Evolutionary conservation across 805 yeast genomes (phyloP), one percentile per base, ranked within the genome.

Genomic region (Hanseniaspora jakobsenii): DNA sequence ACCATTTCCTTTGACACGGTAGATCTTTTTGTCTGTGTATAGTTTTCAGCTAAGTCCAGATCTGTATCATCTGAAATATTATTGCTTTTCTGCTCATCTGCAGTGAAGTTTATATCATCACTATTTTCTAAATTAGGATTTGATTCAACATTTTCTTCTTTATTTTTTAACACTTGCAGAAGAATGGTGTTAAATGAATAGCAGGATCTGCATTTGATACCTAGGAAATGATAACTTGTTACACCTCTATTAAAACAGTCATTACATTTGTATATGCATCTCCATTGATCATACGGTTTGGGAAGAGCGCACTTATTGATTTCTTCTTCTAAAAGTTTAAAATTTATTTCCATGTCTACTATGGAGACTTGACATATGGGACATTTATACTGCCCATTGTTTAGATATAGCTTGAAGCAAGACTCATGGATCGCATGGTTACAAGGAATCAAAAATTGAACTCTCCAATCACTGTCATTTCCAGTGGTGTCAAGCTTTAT

Each of bases 401-500:
- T 72, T n/a, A 83, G 74, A 58, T 81, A 77, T 51, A 83, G 89
- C 49, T 78, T 78, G 59, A 77, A 86, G 60, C 97, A 87, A 22
- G 60, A 55, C 58, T 85, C 84, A 63, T 87, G 97, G 48, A 87
- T 87, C 30, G 94, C 83, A 62, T 87, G 97, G 2, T 96, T 95
- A 63, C 97, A 87, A 3, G 69, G 66, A 22, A 41, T 31, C 10
- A 41, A 17, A 34, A 41, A 41, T 12, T 41, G 35, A 1, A 41
- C 38, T 35, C 36, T 40, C 29, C 44, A 36, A 28, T 24, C 27
- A 7, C 36, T 14, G 2, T 32, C 40, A 36, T 43, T 32, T 7
- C 10, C 10, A 6, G 10, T 24, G 10, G 9, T 24, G 10, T 24
- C 27, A 14, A 36, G 16, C 4, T 24, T 30, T n/a, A 30, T 36